Base-by-base conservation (phyloP, 352 stramenopile genomes). In the Blastocystis sp. region DNA sequence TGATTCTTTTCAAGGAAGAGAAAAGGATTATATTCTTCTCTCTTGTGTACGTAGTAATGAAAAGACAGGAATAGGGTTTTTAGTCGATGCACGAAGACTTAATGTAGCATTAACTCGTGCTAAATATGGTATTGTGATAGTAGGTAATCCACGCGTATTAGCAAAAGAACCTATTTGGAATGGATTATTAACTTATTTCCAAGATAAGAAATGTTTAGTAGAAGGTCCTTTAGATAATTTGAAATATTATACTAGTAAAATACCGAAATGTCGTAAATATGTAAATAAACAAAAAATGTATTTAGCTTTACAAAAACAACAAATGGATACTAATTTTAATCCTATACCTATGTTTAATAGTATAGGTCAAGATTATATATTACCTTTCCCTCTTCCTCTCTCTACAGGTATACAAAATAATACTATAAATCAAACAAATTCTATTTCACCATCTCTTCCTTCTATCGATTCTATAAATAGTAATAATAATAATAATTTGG, bases 41-140 rank as follows among this genome's bases (percentile, higher is more conserved):
- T 95, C 86, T 6, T 96, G 90, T 69, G 91, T 98, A 25, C 83
- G 86, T 44, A 95, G 88, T n/a, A 96, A 95, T 69, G 85, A 96
- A 58, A 89, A 90, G 68, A 86, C 95, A 52, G 90, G 89, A 13
- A 95, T 99, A 68, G 91, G 91, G 19, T 99, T 99, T 68, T 66
- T 99, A 21, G 94, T 82, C 30, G 91, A 99, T 69, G 76, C 84
- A 30, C 83, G 91, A 24, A 86, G 91, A 69, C 71, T 99, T 54
- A 99, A 99, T 74, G 91, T 99, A 1, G 91, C 91, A 33, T 76
- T 99, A 7, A 99, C 91, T 11, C 77, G 91, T 37, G 91, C 91
- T 34, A 92, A 93, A 72, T 91, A 95, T 62, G 90, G 90, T n/a
- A 75, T 95, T 3, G 93, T 97, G 65, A 70, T 99, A 9, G 69